A percentile compares a stretch with the other conserved stretches of the same genome.
phyloP scores from a whole-genome alignment of 225 moss, liverwort and hornwort species.

The Thuidium tamariscinum region DNA sequence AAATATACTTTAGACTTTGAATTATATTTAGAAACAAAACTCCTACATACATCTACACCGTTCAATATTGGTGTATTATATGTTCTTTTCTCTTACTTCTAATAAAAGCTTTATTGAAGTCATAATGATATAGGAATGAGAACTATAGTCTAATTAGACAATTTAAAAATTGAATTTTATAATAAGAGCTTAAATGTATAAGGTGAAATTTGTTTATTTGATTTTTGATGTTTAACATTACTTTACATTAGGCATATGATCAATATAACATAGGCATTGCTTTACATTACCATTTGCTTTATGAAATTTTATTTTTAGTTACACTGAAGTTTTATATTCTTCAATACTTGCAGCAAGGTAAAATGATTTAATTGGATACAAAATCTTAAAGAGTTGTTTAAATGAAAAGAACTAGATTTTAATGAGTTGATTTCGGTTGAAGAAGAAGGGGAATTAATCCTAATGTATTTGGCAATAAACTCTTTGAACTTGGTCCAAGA shows the following conservation, averaged over 20 bases:
- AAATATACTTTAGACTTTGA: not conserved
- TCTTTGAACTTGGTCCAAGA: conserved; percentile 35
- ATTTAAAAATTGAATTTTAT: too few relatives aligned
- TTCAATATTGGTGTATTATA: not conserved
- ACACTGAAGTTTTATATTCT: not conserved
- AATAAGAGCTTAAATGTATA: too few relatives aligned
- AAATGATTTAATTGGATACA: conserved; percentile 9
- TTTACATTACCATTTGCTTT: too few relatives aligned
- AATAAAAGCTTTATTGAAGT: too few relatives aligned
- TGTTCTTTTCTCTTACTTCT: too few relatives aligned
- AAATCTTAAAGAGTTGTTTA: conserved; percentile 36
- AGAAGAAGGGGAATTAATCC: conserved; percentile 42
- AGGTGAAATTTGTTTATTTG: too few relatives aligned
- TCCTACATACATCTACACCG: not conserved
- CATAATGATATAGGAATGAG: too few relatives aligned
- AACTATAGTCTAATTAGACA: too few relatives aligned
- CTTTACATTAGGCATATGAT: too few relatives aligned
- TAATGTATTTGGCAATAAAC: conserved; percentile 43
- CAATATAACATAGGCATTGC: too few relatives aligned
- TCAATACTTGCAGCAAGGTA: not conserved
- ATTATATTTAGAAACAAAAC: not conserved
- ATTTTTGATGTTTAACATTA: too few relatives aligned
- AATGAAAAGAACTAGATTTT: conserved; percentile 28
- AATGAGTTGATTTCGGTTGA: conserved; percentile 29
- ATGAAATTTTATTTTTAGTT: not conserved